Evolutionary conservation across 1,284 basidiomycete genomes (phyloP).

Genomic region (Pyrrhoderma lamaoense): DNA sequence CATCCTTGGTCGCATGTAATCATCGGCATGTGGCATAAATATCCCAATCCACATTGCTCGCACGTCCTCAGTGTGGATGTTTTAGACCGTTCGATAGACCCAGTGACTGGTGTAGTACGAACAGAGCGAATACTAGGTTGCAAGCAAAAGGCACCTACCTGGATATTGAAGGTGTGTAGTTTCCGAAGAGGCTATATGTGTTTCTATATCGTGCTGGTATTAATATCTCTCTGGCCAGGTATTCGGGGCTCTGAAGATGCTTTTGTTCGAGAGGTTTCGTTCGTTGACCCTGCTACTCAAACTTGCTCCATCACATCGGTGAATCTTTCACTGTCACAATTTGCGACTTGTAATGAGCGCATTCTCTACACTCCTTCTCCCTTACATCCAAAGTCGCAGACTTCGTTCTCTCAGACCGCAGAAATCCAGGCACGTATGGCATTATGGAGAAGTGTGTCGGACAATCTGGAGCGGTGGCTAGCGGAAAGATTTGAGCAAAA

Average conservation of each 20-base stretch:
- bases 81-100: slow-evolving; percentile 75
- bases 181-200: neutral
- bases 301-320: slow-evolving; percentile 80
- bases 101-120: slow-evolving; percentile 78
- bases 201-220: neutral
- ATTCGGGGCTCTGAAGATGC: slow-evolving; percentile 89
- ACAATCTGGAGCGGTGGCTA: slow-evolving; percentile 76
- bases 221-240: slow-evolving; percentile 42
- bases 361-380: slow-evolving; percentile 79
- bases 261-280: slow-evolving; percentile 90
- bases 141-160: slow-evolving; percentile 76
- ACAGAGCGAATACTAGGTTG: slow-evolving; percentile 82
- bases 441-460: slow-evolving; percentile 71
- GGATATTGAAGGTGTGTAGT: slow-evolving; percentile 72
- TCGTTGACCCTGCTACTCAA: slow-evolving; percentile 76
- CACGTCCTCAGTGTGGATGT: slow-evolving; percentile 92
- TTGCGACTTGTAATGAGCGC: slow-evolving; percentile 82
- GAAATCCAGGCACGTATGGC: slow-evolving; percentile 76
- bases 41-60: slow-evolving; percentile 88
- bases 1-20: slow-evolving; percentile 84
- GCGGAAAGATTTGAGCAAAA: slow-evolving; percentile 84
- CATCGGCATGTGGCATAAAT: slow-evolving; percentile 90
- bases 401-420: slow-evolving; percentile 74
- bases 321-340: slow-evolving; percentile 86
- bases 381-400: slow-evolving; percentile 35